These are phyloP conservation scores for Schizopora paradoxa DNA, from an alignment of 1,284 basidiomycete species.

Conservation along the genomic window DNA sequence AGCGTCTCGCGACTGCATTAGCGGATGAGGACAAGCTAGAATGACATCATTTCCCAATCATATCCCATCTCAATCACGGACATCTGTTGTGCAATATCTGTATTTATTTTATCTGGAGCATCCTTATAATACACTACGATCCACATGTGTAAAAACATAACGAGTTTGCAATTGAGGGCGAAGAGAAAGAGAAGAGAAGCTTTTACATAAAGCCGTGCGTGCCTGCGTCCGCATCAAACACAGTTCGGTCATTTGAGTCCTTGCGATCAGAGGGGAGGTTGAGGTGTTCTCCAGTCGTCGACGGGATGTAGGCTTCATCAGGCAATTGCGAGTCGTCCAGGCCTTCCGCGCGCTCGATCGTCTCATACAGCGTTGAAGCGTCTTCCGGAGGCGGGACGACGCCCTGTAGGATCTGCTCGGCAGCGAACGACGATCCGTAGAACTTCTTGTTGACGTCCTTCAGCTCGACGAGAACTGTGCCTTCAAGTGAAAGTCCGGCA, in stretches of 20 bases:
- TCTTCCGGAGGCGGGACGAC: conserved; percentile 96
- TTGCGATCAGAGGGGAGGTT: too few species aligned
- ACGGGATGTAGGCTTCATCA: conserved; percentile 76
- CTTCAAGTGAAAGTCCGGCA: conserved; percentile 92
- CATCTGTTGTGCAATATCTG: too few species aligned
- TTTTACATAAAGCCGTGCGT: too few species aligned
- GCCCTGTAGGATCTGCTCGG: conserved; percentile 85
- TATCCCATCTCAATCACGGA: too few species aligned
- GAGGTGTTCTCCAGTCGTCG: conserved; percentile 55
- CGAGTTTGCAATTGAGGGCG: too few species aligned
- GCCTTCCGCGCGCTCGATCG: conserved; percentile 86
- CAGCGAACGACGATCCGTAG: conserved; percentile 90
- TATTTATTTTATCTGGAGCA: too few species aligned
- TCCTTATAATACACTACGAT: too few species aligned
- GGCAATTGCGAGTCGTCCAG: conserved; percentile 77
- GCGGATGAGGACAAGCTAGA: conserved; percentile 44
- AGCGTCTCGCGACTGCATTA: conserved; percentile 53
- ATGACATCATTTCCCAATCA: conserved; percentile 1
- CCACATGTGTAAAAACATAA: too few species aligned
- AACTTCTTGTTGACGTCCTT: conserved; percentile 94
- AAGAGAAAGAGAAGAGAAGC: too few species aligned
- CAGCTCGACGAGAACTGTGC: conserved; percentile 91
- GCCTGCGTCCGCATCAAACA: too few species aligned
- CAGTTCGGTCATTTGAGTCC: too few species aligned
- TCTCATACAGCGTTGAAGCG: conserved; percentile 89